Conservation (phyloP, 2,329 filamentous ascomycete species). For the Zymoseptoria pseudotritici region DNA sequence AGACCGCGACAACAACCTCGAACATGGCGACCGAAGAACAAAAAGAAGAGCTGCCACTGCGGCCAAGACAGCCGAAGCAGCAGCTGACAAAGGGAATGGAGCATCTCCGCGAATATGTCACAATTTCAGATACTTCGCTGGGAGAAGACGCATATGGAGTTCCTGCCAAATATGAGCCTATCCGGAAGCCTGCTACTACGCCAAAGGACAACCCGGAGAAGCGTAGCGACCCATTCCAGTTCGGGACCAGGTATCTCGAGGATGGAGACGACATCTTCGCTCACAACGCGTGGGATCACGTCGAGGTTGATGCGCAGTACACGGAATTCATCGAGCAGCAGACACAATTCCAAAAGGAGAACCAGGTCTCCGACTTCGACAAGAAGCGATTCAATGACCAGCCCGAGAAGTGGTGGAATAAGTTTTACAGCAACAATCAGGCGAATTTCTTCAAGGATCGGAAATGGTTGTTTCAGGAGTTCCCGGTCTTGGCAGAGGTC, state of each 20-base stretch:
- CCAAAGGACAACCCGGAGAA: slow-evolving; percentile 71
- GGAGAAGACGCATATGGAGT: slow-evolving; percentile 45
- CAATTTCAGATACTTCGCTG: slow-evolving; percentile 30
- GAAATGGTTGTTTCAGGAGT: slow-evolving; percentile 95
- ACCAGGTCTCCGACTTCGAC: slow-evolving; percentile 89
- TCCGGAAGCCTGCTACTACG: slow-evolving; percentile 48
- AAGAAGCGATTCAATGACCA: slow-evolving; percentile 81
- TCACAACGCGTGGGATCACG: slow-evolving; percentile 99
- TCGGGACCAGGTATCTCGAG: slow-evolving; percentile 79
- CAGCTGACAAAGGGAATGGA: slow-evolving; percentile 47
- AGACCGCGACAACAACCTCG: slow-evolving; percentile 6
- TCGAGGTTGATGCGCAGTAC: slow-evolving; percentile 84
- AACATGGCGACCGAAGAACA: slow-evolving; percentile 15
- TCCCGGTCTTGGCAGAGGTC: slow-evolving; percentile 74
- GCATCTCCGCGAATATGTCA: slow-evolving; percentile 45
- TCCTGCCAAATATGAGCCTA: slow-evolving; percentile 37
- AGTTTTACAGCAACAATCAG: slow-evolving; percentile 96
- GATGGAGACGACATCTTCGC: slow-evolving; percentile 86
- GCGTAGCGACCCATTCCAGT: slow-evolving; percentile 86
- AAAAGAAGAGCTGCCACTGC: slow-evolving; percentile 9
- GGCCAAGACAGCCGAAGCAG: slow-evolving; percentile 30
- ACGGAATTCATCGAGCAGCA: slow-evolving; percentile 78
- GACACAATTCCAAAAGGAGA: slow-evolving; percentile 73
- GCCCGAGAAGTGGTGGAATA: slow-evolving; percentile 95
- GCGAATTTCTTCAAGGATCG: slow-evolving; percentile 98